phyloP scores from a whole-genome alignment of 148 eudicot genomes.

The Gaultheria prostrata region DNA sequence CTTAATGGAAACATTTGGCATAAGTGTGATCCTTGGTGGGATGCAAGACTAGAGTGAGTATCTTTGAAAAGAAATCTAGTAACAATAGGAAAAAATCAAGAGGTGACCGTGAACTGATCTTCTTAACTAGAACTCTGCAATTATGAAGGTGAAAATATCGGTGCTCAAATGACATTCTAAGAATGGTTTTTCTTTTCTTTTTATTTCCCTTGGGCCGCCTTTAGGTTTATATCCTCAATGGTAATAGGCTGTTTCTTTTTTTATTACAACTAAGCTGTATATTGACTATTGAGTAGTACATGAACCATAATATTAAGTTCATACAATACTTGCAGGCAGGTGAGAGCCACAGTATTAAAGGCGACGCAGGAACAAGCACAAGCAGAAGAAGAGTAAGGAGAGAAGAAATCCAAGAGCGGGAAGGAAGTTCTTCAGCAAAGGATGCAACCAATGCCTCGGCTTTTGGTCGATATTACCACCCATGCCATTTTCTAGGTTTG shows the following conservation, averaged over 20 bases:
- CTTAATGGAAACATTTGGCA: neutral
- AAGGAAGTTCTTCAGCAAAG: constrained; percentile 25
- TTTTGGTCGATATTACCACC: constrained; percentile 33
- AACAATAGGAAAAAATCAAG: neutral
- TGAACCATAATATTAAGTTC: no score
- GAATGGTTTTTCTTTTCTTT: neutral
- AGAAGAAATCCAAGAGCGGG: constrained; percentile 36
- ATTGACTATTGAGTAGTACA: neutral
- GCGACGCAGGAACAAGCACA: constrained; percentile 25
- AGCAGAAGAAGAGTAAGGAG: constrained; percentile 25
- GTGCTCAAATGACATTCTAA: neutral
- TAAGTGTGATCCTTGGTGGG: neutral
- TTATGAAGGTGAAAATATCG: neutral
- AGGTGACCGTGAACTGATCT: neutral
- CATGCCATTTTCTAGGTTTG: constrained; percentile 44
- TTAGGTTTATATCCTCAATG: neutral
- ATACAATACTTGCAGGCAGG: constrained; percentile 27
- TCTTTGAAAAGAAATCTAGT: neutral
- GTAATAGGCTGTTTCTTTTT: neutral
- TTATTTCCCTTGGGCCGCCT: neutral
- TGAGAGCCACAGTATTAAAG: constrained; percentile 19
- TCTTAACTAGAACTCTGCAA: neutral
- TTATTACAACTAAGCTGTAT: neutral
- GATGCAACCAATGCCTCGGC: constrained; percentile 19
- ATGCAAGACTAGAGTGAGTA: neutral